Percentiles rank a stretch among this genome's conserved stretches.
phyloP scores from a whole-genome alignment of 345 rosid species.

The Gossypium stocksii region DNA sequence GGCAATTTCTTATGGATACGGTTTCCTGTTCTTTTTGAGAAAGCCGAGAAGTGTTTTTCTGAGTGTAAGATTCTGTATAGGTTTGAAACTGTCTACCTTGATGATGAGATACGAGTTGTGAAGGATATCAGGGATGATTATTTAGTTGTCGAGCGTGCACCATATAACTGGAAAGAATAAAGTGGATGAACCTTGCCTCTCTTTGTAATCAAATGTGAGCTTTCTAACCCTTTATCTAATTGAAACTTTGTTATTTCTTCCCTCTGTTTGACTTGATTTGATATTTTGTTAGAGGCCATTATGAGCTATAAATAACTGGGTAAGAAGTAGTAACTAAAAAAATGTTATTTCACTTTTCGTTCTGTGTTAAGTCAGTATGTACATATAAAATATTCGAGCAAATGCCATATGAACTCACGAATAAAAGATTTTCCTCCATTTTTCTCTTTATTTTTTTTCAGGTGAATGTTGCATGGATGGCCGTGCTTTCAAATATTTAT shows the following conservation, averaged over 20 bases:
- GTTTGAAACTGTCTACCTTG: constrained; percentile 64
- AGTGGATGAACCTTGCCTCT: too few relatives aligned
- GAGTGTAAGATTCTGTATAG: constrained; percentile 23
- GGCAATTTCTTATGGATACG: not conserved
- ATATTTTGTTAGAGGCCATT: not conserved
- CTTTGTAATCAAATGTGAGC: not conserved
- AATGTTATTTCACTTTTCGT: not conserved
- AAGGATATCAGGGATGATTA: constrained; percentile 77
- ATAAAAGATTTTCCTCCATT: not conserved
- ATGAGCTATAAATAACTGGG: not conserved
- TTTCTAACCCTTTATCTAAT: not conserved
- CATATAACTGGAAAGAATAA: constrained; percentile 30
- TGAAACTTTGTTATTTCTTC: not conserved
- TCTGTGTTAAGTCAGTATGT: not conserved
- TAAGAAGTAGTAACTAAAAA: not conserved
- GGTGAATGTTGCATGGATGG: not conserved
- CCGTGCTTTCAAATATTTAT: not conserved
- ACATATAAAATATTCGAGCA: not conserved
- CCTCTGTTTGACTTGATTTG: not conserved
- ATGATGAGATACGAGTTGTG: constrained; percentile 67
- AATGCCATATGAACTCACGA: not conserved
- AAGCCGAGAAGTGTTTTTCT: not conserved
- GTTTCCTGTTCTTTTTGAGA: not conserved
- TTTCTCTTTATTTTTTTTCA: not conserved
- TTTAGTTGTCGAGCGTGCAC: constrained; percentile 57